Base-by-base conservation (phyloP, 805 yeast genomes). In the Alloascoidea hylecoeti region DNA sequence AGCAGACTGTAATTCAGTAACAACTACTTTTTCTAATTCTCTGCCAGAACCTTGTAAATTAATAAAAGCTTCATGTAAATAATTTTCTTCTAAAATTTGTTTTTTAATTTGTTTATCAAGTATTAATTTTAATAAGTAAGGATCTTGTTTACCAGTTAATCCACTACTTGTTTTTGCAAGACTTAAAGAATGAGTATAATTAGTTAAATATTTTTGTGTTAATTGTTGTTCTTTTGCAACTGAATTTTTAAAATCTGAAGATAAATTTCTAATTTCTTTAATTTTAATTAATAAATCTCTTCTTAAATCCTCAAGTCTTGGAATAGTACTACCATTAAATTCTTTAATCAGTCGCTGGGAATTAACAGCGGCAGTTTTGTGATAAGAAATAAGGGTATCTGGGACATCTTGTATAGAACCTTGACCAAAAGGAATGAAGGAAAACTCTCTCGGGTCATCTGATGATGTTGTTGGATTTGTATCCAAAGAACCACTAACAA, bases 11-110 rank as follows among this genome's bases (percentile, higher is more conserved):
- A 92, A 65, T 55, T 88, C 96, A 54, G 75, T 66, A 27, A 80
- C 84, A 16, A 92, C 92, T 43, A 85, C 89, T 49, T 81, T 76
- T 54, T 81, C 98, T 44, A 92, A 68, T 52, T 86, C 92, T 41
- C 78, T 76, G 37, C 95, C 96, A 1, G 95, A 79, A 28, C 74
- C 72, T 61, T 89, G 95, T 46, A 88, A 67, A 57, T 89, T 88
- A 46, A 76, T 66, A 54, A 72, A 89, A 0, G 96, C 95, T 54
- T 88, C 95, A 51, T 85, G 84, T 35, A 89, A 63, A 50, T 77
- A 80, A 56, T 79, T 80, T 55, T 89, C 96, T 57, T 85, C 96
- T 15, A 68, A 67, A 35, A 89, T 57, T 54, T 85, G 95, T 46
- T 69, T 71, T 48, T 70, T 77, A 49, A 92, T 72, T 55, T 80